Percentiles rank a stretch among this genome's conserved stretches.
These are phyloP conservation scores for Bryum argenteum DNA, from an alignment of 225 moss, liverwort and hornwort species.

Conservation along the genomic window DNA sequence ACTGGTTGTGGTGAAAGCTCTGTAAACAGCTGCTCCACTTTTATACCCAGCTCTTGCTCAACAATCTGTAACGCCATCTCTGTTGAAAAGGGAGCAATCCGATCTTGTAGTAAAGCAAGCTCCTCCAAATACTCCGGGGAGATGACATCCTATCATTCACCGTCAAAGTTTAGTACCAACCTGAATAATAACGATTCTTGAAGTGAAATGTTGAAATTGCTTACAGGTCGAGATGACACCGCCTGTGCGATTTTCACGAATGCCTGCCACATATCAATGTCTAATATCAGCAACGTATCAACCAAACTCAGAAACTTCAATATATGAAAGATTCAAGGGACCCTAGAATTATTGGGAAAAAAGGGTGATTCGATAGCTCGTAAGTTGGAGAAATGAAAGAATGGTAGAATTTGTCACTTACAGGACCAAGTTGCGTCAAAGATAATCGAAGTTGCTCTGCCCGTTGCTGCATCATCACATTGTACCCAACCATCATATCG, in stretches of 20 bases:
- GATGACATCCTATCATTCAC: conserved; percentile 76
- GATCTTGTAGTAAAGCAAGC: conserved; percentile 80
- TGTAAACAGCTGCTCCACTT: conserved; percentile 76
- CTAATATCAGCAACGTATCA: neutral
- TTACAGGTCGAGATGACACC: conserved; percentile 89
- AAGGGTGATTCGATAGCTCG: too few relatives aligned
- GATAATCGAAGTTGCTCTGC: conserved; percentile 75
- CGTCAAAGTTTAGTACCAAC: neutral
- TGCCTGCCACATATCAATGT: conserved; percentile 54
- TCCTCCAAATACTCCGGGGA: conserved; percentile 83
- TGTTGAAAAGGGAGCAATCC: conserved; percentile 89
- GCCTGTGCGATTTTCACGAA: conserved; percentile 94
- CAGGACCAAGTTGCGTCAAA: conserved; percentile 86
- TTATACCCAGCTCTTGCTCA: conserved; percentile 84
- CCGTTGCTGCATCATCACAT: conserved; percentile 57
- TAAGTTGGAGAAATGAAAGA: too few relatives aligned
- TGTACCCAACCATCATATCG: conserved; percentile 25
- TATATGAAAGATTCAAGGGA: too few relatives aligned
- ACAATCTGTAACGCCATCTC: conserved; percentile 71
- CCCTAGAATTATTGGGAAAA: too few relatives aligned
- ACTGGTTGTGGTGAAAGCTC: conserved; percentile 88
- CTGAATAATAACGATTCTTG: neutral
- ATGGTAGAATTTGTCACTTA: conserved; percentile 33
- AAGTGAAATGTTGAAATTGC: conserved; percentile 9
- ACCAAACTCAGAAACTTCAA: too few relatives aligned